A percentile compares a stretch with the other conserved stretches of the same genome.
Conservation (phyloP, 768 basidiomycete species). For the Leccinum rimulosum region DNA sequence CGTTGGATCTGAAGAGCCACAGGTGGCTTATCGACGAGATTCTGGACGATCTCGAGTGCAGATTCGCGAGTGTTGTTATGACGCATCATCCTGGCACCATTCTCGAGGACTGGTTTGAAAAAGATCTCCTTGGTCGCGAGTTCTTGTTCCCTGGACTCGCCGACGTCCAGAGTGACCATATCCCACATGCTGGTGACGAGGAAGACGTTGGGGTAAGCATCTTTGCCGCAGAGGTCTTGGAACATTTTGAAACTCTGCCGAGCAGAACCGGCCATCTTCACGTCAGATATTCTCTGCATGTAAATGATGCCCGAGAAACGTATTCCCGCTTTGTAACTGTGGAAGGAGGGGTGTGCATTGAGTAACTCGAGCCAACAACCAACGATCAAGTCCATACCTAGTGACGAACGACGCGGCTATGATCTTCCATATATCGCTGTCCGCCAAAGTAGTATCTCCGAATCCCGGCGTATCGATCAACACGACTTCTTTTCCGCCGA, state of each 20-base stretch:
- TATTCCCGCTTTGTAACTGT: slow-evolving; percentile 24
- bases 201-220: slow-evolving; percentile 43
- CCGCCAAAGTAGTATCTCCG: slow-evolving; percentile 49
- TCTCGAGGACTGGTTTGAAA: slow-evolving; percentile 48
- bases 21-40: slow-evolving; percentile 38
- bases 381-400: slow-evolving; percentile 14
- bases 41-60: slow-evolving; percentile 42
- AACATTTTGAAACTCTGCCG: slow-evolving; percentile 49
- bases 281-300: slow-evolving; percentile 50
- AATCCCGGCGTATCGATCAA: slow-evolving; percentile 66
- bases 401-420: slow-evolving; percentile 41
- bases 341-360: neutral
- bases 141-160: slow-evolving; percentile 41
- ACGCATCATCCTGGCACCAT: slow-evolving; percentile 43
- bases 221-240: slow-evolving; percentile 49
- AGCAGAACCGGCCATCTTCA: slow-evolving; percentile 45
- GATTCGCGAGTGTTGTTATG: slow-evolving; percentile 44
- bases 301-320: slow-evolving; percentile 48
- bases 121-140: slow-evolving; percentile 42
- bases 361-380: neutral
- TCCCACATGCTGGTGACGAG: slow-evolving; percentile 57
- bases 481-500: slow-evolving; percentile 36
- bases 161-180: slow-evolving; percentile 32
- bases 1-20: slow-evolving; percentile 48
- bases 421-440: slow-evolving; percentile 48